Evolutionary conservation across 225 moss, liverwort and hornwort species (phyloP), one percentile per base, ranked within the genome.

Genomic region (Marchantia polymorpha): DNA sequence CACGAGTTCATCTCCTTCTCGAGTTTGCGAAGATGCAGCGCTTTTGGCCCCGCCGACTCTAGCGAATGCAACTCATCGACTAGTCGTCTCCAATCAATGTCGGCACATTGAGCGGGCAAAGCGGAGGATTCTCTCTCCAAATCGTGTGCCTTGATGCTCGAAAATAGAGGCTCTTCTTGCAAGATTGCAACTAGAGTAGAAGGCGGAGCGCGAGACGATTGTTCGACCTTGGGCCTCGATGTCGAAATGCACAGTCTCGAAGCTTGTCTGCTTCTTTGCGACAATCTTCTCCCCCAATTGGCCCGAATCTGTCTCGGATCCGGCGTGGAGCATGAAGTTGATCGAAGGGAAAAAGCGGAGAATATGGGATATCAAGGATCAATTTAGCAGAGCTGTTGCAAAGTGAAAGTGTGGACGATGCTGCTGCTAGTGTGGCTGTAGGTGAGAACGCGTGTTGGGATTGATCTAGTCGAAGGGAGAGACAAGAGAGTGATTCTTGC

Each of bases 71-170:
- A 81, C 73, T 90, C 91, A 23, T 78, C 80, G 52, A 82, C 90
- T 56, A 91, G 87, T 74, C 75, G 83, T 75, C 87, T 83, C 93
- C 93, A 95, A 77, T 99, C 90, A 50, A 99, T 76, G 78, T 99
- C 99, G 13, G 89, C 88, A 67, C 92, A 91, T 10, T 93, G 83
- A 22, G 88, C 92, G 16, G 92, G 71, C 78, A 99, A 75, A 14
- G 71, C 12, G 17, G 95, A 90, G 16, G 90, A 77, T 83, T 93
- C 93, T 25, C 81, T 88, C 65, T 86, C 91, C 76, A 99, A 81
- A 26, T 83, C 83, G 58, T 77, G 83, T 0, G 76, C 31, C 63
- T 82, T 80, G 22, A 89, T 82, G 2, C 81, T 77, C 56, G 74
- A 65, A 25, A 86, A 50, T 13, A 82, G 19, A 4, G 63, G 51